Conservation (phyloP, 805 yeast genomes). For the Diddensiella transvaalensis region DNA sequence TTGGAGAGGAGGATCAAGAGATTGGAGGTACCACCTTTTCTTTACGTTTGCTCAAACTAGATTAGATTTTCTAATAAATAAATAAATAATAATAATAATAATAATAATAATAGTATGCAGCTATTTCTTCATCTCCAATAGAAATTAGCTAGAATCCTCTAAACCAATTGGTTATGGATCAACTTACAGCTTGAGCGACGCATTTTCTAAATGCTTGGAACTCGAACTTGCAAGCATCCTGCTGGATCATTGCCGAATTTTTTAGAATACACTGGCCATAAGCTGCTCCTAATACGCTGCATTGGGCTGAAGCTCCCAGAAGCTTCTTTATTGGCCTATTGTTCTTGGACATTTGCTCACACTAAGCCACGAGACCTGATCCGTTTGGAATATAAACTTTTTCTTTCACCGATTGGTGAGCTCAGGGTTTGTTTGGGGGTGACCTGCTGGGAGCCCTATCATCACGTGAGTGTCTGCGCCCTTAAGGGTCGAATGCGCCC, state of each 20-base stretch:
- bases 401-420: too few relatives aligned
- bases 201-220: constrained; percentile 20
- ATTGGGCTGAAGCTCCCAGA: background rate
- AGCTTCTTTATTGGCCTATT: background rate
- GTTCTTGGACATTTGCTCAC: background rate
- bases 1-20: constrained; percentile 85
- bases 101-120: too few relatives aligned
- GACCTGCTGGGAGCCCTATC: too few relatives aligned
- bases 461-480: too few relatives aligned
- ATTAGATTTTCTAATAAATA: background rate
- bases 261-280: constrained; percentile 22
- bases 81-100: constrained; percentile 1
- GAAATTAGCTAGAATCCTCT: too few relatives aligned
- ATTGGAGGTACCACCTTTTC: constrained; percentile 71
- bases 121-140: too few relatives aligned
- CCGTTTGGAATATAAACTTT: too few relatives aligned
- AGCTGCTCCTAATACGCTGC: constrained; percentile 9
- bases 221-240: constrained; percentile 18
- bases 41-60: constrained; percentile 68
- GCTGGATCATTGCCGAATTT: constrained; percentile 10
- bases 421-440: too few relatives aligned
- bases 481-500: too few relatives aligned
- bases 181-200: constrained; percentile 13
- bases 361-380: background rate
- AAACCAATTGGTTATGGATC: too few relatives aligned